Percentiles rank a stretch among this genome's conserved stretches.
Evolutionary conservation across 1,284 basidiomycete genomes (phyloP).

Genomic region (Marasmius oreades): DNA sequence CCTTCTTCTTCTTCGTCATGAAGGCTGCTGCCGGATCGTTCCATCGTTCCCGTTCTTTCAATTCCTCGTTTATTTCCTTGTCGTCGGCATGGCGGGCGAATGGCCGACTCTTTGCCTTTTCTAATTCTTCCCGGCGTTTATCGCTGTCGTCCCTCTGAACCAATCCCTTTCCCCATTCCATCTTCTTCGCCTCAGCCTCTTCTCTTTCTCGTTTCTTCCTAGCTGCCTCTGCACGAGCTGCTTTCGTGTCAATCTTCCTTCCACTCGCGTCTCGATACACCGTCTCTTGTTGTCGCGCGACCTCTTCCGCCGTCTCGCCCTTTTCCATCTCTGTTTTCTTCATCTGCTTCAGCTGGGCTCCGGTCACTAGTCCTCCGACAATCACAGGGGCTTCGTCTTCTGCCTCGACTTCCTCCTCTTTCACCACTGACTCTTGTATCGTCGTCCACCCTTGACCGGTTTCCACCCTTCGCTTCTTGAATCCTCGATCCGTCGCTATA

Average conservation of each 20-base stretch:
- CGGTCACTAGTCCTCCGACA: constrained; percentile 59
- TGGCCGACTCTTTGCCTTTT: constrained; percentile 59
- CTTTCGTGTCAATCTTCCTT: constrained; percentile 84
- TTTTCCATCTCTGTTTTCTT: constrained; percentile 23
- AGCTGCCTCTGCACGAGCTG: constrained; percentile 79
- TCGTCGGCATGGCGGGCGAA: constrained; percentile 86
- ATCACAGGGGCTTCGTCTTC: constrained; percentile 71
- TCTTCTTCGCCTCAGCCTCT: constrained; percentile 84
- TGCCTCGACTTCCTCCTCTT: constrained; percentile 49
- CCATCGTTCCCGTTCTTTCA: constrained; percentile 80
- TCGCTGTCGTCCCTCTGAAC: constrained; percentile 82
- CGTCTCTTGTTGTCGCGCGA: constrained; percentile 76
- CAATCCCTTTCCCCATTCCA: constrained; percentile 96
- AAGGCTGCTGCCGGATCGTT: constrained; percentile 96
- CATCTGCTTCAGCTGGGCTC: constrained; percentile 55
- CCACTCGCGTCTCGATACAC: constrained; percentile 92
- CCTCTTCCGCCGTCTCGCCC: constrained; percentile 51
- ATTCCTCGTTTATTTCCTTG: constrained; percentile 77
- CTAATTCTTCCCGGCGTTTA: constrained; percentile 57
- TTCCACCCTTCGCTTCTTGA: constrained; percentile 61
- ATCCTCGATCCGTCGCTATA: constrained; percentile 63
- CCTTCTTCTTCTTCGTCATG: constrained; percentile 76
- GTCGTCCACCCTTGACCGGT: constrained; percentile 52
- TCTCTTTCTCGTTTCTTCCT: constrained; percentile 73
- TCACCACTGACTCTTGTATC: constrained; percentile 43